These are phyloP conservation scores for Kalmanozyma brasiliensis DNA, from an alignment of 1,284 basidiomycete species.

Conservation along the genomic window DNA sequence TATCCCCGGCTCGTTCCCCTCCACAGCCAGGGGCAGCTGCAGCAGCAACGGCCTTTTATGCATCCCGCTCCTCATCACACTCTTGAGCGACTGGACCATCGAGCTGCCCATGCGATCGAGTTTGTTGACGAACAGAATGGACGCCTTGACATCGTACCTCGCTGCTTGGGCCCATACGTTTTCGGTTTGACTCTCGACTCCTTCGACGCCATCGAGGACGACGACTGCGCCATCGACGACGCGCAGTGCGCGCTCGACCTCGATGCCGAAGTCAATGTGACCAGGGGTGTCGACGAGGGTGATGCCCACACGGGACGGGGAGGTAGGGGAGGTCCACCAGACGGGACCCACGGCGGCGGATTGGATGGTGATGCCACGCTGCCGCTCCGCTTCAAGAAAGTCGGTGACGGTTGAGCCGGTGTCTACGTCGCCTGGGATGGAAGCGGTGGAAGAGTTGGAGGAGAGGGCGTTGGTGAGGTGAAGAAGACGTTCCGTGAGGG, in stretches of 20 bases:
- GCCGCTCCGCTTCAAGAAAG: conserved; percentile 86
- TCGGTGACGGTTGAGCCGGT: conserved; percentile 90
- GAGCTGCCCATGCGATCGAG: conserved; percentile 85
- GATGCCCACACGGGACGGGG: conserved; percentile 69
- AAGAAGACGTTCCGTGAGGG: conserved; percentile 86
- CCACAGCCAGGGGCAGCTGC: conserved; percentile 78
- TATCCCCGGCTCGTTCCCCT: conserved; percentile 82
- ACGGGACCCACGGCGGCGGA: conserved; percentile 86
- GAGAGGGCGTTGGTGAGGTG: conserved; percentile 78
- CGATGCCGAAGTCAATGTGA: conserved; percentile 93
- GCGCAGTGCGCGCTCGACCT: conserved; percentile 88
- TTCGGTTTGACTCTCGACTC: conserved; percentile 87
- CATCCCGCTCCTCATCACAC: conserved; percentile 76
- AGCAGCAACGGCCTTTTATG: conserved; percentile 79
- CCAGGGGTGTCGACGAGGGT: conserved; percentile 91
- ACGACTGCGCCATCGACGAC: conserved; percentile 89
- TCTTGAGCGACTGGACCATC: conserved; percentile 76
- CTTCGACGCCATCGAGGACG: conserved; percentile 87
- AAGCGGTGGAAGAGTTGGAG: conserved; percentile 57
- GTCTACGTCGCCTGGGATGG: conserved; percentile 79
- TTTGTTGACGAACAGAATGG: conserved; percentile 87
- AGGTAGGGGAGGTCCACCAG: conserved; percentile 72
- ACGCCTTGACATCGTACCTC: conserved; percentile 81
- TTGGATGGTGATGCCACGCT: conserved; percentile 90
- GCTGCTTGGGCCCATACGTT: conserved; percentile 87